Conservation (phyloP, 208 protist species). For the Wallacemonas sp. region DNA sequence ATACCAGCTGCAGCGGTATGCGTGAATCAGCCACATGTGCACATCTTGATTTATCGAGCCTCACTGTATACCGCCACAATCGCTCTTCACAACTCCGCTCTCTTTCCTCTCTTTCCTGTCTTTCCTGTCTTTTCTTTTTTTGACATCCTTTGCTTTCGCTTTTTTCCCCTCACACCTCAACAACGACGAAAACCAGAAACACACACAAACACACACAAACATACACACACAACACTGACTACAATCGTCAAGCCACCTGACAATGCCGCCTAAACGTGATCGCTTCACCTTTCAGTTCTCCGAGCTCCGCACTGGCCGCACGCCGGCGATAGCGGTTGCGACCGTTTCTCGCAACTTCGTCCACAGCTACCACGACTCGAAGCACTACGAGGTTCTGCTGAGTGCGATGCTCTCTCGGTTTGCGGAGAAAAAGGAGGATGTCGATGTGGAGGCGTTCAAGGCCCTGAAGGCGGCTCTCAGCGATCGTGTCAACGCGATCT, state of each 20-base stretch:
- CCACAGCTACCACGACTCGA: conserved; percentile 39
- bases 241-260: too few relatives aligned
- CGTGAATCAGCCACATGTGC: too few relatives aligned
- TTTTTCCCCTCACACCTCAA: too few relatives aligned
- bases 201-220: too few relatives aligned
- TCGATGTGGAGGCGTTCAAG: conserved; percentile 43
- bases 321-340: conserved; percentile 62
- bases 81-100: not conserved
- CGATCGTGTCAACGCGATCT: conserved; percentile 51
- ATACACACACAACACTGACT: too few relatives aligned
- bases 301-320: conserved; percentile 53
- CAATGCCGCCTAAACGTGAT: conserved; percentile 28
- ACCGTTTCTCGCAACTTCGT: conserved; percentile 65
- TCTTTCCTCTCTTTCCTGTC: not conserved
- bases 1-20: too few relatives aligned
- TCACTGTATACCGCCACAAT: not conserved
- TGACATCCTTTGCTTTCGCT: too few relatives aligned
- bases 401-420: conserved; percentile 46
- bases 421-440: conserved; percentile 26
- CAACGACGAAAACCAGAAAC: too few relatives aligned
- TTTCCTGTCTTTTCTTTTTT: not conserved
- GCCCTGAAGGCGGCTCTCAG: conserved; percentile 41
- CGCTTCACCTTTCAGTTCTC: conserved; percentile 78
- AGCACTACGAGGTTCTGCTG: conserved; percentile 64
- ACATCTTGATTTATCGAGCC: too few relatives aligned